phyloP scores from a whole-genome alignment of 2,329 filamentous ascomycete genomes.

The Calonectria pseudoturangicola region DNA sequence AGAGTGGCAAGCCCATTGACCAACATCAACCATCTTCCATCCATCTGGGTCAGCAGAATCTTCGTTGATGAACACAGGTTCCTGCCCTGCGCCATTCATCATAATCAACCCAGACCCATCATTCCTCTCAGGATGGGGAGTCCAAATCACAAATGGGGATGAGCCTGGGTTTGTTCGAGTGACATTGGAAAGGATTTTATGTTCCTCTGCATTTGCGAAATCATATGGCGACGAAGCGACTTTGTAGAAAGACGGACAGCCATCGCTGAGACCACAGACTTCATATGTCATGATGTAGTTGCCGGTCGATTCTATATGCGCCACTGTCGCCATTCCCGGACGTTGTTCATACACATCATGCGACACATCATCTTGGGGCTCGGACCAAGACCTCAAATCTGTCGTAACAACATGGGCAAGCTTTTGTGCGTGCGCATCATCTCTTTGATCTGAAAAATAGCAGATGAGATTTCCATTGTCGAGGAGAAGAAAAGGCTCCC shows the following conservation, averaged over 20 bases:
- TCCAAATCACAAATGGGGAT: constrained; percentile 40
- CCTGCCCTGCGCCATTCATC: constrained; percentile 28
- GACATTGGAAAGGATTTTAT: constrained; percentile 19
- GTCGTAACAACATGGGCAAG: constrained; percentile 76
- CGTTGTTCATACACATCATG: constrained; percentile 60
- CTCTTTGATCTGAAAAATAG: constrained; percentile 42
- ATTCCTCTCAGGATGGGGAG: background rate
- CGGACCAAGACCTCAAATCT: constrained; percentile 77
- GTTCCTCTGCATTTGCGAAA: background rate
- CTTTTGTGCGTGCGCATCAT: constrained; percentile 40
- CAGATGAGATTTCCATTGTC: constrained; percentile 34
- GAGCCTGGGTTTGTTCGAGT: constrained; percentile 4
- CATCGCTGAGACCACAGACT: constrained; percentile 25
- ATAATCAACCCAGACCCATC: constrained; percentile 23
- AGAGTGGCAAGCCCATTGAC: constrained; percentile 37
- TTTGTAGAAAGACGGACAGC: constrained; percentile 36
- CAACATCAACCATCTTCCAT: constrained; percentile 39
- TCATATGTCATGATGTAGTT: constrained; percentile 46
- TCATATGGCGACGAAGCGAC: constrained; percentile 39
- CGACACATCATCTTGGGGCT: constrained; percentile 74
- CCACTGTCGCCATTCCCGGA: constrained; percentile 41
- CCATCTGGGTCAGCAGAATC: constrained; percentile 30
- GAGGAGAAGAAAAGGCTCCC: constrained; percentile 44
- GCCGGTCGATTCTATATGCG: constrained; percentile 15
- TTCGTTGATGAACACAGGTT: constrained; percentile 35